Base-by-base conservation (phyloP, 352 stramenopile genomes). In the Phytophthora quininea region DNA sequence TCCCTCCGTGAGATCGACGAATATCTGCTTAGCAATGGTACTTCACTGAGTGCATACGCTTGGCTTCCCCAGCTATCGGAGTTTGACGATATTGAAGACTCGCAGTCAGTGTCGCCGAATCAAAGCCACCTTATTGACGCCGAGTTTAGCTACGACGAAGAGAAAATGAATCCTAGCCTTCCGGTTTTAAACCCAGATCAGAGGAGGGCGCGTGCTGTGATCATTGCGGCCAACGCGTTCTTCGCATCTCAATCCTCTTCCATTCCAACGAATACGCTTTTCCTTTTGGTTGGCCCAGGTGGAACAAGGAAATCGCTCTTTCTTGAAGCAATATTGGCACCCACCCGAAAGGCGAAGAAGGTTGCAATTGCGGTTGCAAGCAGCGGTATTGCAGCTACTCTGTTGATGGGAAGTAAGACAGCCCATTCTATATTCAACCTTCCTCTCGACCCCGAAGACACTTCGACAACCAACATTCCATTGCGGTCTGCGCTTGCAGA, bases 361-460 rank as follows among this genome's bases (percentile, higher is more conserved):
- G 43, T 45, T 8, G 50, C 50, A 14, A 3, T 56, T 30, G 32
- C 31, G 7, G 32, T 56, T 12, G 50, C 50, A 15, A 15, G 31
- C 9, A 55, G 31, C 30, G 50, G 50, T 10, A 56, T 56, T 14
- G 50, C 50, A n/a, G 31, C 33, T 14, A 31, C 24, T 43, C n/a
- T 56, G 5, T n/a, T 56, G 3, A 43, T 19, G 6, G 50, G 50
- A 4, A 32, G 50, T 3, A 14, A n/a, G 10, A 56, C 50, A 9
- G 31, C 50, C 3, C 50, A 56, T 30, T 56, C 50, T n/a, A 56
- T 32, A 1, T 56, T 56, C 14, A 40, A 40, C 6, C 35, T 47
- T 43, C 40, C 40, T n/a, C 40, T 47, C 12, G 40, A 47, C 40
- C 40, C 40, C 12, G 40, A 47, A 15, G 40, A 24, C 12, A 47